phyloP scores from a whole-genome alignment of 139 green algal genomes.

The Penium margaritaceum region DNA sequence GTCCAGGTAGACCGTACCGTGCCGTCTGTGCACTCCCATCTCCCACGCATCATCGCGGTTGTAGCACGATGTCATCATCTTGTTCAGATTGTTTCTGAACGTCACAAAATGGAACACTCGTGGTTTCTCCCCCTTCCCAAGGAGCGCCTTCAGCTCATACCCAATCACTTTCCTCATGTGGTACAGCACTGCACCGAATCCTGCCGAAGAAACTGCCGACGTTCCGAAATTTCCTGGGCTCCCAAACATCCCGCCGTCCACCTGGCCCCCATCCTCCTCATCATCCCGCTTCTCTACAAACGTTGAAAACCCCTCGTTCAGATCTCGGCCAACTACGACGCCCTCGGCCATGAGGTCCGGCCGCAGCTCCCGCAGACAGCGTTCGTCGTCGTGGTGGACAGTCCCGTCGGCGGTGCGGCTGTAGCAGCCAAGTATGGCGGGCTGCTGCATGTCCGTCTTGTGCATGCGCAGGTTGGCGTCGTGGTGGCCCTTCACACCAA shows the following conservation, averaged over 20 bases:
- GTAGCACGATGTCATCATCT: slow-evolving; percentile 29
- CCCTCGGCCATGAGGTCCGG: neutral
- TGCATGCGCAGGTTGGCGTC: neutral
- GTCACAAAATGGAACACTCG: slow-evolving; percentile 17
- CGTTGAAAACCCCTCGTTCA: slow-evolving; percentile 22
- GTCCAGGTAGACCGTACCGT: slow-evolving; percentile 31
- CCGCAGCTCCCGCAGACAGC: neutral
- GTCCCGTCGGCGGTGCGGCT: slow-evolving; percentile 9
- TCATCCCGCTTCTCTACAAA: slow-evolving; percentile 18
- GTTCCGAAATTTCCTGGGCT: too few relatives aligned
- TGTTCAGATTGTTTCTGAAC: slow-evolving; percentile 37
- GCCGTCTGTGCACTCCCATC: slow-evolving; percentile 42
- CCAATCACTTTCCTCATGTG: too few relatives aligned
- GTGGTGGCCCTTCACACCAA: neutral
- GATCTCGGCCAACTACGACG: slow-evolving; percentile 4
- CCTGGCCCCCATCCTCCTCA: neutral
- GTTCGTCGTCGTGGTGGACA: slow-evolving; percentile 2
- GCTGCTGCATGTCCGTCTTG: slow-evolving; percentile 6
- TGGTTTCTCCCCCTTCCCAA: too few relatives aligned
- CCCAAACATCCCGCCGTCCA: neutral
- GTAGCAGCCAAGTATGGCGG: neutral
- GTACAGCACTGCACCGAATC: too few relatives aligned
- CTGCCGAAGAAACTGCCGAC: too few relatives aligned
- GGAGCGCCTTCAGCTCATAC: too few relatives aligned
- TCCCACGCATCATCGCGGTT: slow-evolving; percentile 30